Base-by-base conservation (phyloP, 495 filamentous ascomycete species). In the Trichoderma orchidacearum region DNA sequence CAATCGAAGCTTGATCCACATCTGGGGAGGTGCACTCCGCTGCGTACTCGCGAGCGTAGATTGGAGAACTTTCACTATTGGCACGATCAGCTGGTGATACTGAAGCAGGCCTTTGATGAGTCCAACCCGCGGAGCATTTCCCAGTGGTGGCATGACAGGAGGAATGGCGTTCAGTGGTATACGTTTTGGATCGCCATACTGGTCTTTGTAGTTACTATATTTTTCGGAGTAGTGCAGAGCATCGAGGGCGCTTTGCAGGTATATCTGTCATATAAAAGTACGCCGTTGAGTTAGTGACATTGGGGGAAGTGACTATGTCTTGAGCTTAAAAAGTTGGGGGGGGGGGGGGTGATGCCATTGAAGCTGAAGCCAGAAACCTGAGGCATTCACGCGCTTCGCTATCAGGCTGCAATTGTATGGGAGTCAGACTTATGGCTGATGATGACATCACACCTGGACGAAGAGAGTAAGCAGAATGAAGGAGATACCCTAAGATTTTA, bases 21-120 rank as follows among this genome's bases (percentile, higher is more conserved):
- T 2, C 36, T 45, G n/a, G 5, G 5, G 11, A 23, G n/a, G 23
- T 45, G 17, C 11, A 13, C 1, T 23, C 64, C 25, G 6, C 4
- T 45, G 5, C 5, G 17, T 5, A 60, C 59, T 21, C 66, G 62
- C 50, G 62, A 67, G 30, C 68, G 70, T 2, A 67, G 70, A 9
- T 71, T 81, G 15, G 70, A 75, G 7, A 62, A 70, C 4, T 82
- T 75, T 51, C 27, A 57, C 0, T 79, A 67, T 59, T 80, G 80
- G 78, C 66, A 66, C 21, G 74, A 83, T 58, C 65, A 77, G 11
- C 63, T 82, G 0, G 65, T 77, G 1, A 67, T 77, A 3, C 64
- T 83, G 27, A 78, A 81, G 58, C 63, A 76, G 53, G 67, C 65
- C 0, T 81, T 75, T 54, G 80, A 83, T 59, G 68, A 82, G 31